Percentiles rank a stretch among this genome's conserved stretches.
phyloP scores from a whole-genome alignment of 768 basidiomycete species.

The Tylopilus subfusipes region DNA sequence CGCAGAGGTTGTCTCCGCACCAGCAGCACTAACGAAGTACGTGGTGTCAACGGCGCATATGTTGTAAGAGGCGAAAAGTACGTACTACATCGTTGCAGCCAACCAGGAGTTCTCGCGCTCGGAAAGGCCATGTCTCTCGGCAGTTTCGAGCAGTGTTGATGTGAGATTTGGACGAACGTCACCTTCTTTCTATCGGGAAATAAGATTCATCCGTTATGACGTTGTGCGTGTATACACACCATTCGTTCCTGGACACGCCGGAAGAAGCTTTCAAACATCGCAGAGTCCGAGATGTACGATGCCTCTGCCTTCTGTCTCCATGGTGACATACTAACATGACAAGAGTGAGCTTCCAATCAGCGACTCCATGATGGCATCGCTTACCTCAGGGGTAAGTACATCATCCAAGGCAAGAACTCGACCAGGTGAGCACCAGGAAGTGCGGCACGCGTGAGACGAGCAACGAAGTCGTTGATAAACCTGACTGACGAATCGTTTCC shows the following conservation, averaged over 20 bases:
- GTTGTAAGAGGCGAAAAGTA: background rate
- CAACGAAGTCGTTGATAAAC: constrained; percentile 20
- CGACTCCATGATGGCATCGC: background rate
- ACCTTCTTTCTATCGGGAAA: background rate
- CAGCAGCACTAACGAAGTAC: background rate
- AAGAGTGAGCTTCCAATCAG: background rate
- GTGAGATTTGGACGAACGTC: background rate
- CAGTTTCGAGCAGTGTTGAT: background rate
- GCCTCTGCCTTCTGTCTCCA: constrained; percentile 4
- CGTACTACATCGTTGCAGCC: constrained; percentile 13
- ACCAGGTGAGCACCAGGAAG: constrained; percentile 37
- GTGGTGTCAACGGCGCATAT: background rate
- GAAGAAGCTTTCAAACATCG: background rate
- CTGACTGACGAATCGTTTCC: constrained; percentile 3
- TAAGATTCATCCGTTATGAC: background rate
- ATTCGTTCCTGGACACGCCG: constrained; percentile 1
- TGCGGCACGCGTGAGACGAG: constrained; percentile 31
- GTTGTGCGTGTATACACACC: background rate
- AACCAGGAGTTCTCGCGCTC: constrained; percentile 17
- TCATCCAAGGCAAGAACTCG: constrained; percentile 36
- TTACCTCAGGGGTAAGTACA: constrained; percentile 25
- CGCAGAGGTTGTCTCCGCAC: constrained; percentile 1
- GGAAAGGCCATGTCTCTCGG: constrained; percentile 3
- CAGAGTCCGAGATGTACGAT: background rate
- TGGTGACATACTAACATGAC: background rate